Evolutionary conservation across 2,329 filamentous ascomycete genomes (phyloP), one percentile per base, ranked within the genome.

Genomic region (Neopestalotiopsis sp.): DNA sequence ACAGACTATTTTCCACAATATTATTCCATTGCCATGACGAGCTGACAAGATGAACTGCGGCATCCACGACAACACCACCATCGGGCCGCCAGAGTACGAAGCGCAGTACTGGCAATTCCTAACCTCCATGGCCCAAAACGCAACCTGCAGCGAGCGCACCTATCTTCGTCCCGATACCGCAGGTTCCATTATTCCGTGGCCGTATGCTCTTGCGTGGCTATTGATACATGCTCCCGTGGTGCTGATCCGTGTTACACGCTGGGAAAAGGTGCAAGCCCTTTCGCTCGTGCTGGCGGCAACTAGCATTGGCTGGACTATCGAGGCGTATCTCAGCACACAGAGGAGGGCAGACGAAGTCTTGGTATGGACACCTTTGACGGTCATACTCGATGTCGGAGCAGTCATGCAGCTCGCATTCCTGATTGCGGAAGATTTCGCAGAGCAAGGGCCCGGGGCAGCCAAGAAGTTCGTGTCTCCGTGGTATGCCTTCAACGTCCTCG

Each of bases 341-440:
- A 28, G 70, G 5, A n/a, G 13, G 13, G 68, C 71, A 13, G 56
- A 67, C 13, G 66, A 71, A 64, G 42, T 72, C 24, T 61, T 72
- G 59, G 70, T 71, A 0, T 72, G 71, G 71, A 67, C 69, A 68
- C 70, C 71, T 1, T 45, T 71, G 65, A 53, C 70, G 1, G 68
- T 72, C 32, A 67, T 71, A 6, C 68, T 72, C 9, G 71, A 72
- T 38, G 57, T 72, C 13, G 71, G 71, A 6, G 68, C 70, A 13
- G 69, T 71, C 61, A 72, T 72, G 70, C 71, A 72, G 68, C 71
- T 72, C 24, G 67, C 67, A 10, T 71, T 67, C 45, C 65, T 72
- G n/a, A 58, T 71, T 1, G 49, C 70, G 2, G 59, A 70, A 45
- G 65, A 71, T 12, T 17, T 57, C 45, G 49, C 49, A 17, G 49